Conservation (phyloP, 352 stramenopile genomes). For the Phytophthora ohioensis region DNA sequence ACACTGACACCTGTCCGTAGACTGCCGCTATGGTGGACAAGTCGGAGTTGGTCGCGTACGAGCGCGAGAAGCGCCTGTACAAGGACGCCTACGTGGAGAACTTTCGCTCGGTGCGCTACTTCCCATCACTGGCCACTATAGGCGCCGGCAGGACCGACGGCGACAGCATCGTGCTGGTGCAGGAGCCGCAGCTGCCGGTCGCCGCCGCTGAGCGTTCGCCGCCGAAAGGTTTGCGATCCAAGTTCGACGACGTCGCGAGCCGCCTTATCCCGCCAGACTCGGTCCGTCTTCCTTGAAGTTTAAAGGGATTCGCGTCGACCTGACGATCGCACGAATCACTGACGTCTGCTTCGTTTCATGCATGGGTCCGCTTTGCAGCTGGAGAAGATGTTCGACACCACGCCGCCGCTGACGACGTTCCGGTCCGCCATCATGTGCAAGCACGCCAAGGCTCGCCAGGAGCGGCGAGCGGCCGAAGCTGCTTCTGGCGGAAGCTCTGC, state of each 20-base stretch:
- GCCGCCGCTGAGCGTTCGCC: conserved; percentile 3
- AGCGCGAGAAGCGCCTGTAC: conserved; percentile 81
- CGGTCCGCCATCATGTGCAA: conserved; percentile 73
- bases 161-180: conserved; percentile 74
- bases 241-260: conserved; percentile 54
- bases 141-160: conserved; percentile 54
- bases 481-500: background rate
- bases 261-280: conserved; percentile 62
- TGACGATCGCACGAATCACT: conserved; percentile 33
- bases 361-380: conserved; percentile 41
- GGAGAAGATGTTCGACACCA: conserved; percentile 65
- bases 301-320: conserved; percentile 32
- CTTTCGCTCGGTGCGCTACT: conserved; percentile 77
- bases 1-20: background rate
- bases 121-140: conserved; percentile 70
- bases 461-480: conserved; percentile 3
- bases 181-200: conserved; percentile 42
- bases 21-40: conserved; percentile 47
- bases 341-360: conserved; percentile 31
- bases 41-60: conserved; percentile 62
- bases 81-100: conserved; percentile 80
- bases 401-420: conserved; percentile 65
- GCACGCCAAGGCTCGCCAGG: conserved; percentile 59
- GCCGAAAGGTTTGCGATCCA: conserved; percentile 18
- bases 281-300: conserved; percentile 47